Evolutionary conservation across 2,329 filamentous ascomycete genomes (phyloP), one percentile per base, ranked within the genome.

Genomic region (Calonectria hawksworthii): DNA sequence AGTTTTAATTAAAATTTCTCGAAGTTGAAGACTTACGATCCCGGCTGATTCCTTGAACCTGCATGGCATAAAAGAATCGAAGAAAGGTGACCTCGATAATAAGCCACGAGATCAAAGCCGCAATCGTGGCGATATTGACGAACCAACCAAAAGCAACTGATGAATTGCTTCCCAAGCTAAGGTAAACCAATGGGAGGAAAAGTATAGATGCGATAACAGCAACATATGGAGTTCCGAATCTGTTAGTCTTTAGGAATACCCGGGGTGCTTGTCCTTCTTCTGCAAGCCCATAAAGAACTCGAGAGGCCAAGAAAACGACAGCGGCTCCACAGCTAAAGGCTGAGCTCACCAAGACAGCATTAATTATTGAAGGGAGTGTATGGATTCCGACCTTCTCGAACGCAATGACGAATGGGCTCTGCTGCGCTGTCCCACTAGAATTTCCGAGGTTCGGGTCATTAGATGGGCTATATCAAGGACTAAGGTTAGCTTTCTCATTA

Each of bases 331-430:
- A 72, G 3, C 70, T 74, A 3, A 74, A 54, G 3, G 73, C 68
- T 1, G 59, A 70, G 0, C 65, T 73, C 2, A 75, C 61, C 5
- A 75, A 59, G 0, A 67, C 51, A 0, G 66, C 70, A 6, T 68
- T 75, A n/a, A 73, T 51, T 3, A 75, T 70, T 0, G 61, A 63
- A 4, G 74, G 74, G 8, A 75, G 36, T 7, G 69, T 54, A 0
- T 68, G 41, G 14, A 74, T 47, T 3, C 68, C n/a, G 3, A 61
- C 51, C 23, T 66, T 66, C 1, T 41, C n/a, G 28, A 69, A 65
- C 0, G 71, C 68, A 41, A 75, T 75, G 11, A 74, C 61, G 30
- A 73, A 75, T 4, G 73, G 73, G n/a, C 64, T 73, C 6, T 68
- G 52, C 13, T 34, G 50, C 2, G 65, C 65, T 51, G 32, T 68